Percentiles rank a stretch among this genome's conserved stretches.
Conservation (phyloP, 331 rosid species). For the Quercus lobata region DNA sequence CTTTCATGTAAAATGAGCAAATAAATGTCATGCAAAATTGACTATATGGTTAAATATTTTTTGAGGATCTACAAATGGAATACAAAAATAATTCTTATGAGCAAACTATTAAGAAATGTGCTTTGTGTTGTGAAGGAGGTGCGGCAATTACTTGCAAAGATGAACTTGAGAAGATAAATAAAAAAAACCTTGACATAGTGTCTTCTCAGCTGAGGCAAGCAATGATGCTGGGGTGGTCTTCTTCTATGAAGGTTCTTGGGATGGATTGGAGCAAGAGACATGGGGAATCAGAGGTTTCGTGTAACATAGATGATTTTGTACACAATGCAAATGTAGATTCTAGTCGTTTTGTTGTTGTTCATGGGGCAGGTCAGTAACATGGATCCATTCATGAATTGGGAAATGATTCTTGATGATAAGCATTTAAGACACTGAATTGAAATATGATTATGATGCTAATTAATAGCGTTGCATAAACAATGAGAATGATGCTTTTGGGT, state of each 20-base stretch:
- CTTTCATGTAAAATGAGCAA: neutral
- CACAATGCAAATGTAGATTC: constrained; percentile 32
- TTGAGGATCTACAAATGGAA: neutral
- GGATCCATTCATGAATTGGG: constrained; percentile 12
- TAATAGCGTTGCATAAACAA: neutral
- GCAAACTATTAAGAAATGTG: neutral
- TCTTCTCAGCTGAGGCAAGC: constrained; percentile 75
- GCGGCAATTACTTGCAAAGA: constrained; percentile 87
- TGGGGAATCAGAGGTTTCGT: constrained; percentile 46
- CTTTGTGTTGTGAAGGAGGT: constrained; percentile 54
- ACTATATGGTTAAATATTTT: neutral
- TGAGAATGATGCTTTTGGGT: neutral
- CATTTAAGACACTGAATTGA: neutral
- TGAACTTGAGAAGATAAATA: constrained; percentile 77
- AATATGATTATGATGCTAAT: neutral
- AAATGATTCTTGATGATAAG: neutral
- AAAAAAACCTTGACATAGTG: constrained; percentile 58
- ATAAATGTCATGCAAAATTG: neutral
- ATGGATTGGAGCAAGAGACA: constrained; percentile 95
- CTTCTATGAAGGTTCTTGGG: constrained; percentile 58
- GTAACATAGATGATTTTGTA: constrained; percentile 42
- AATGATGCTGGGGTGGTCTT: constrained; percentile 34
- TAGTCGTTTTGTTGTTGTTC: constrained; percentile 75
- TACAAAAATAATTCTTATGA: neutral
- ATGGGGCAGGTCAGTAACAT: constrained; percentile 81